These are phyloP conservation scores for Wallacemonas rigidus DNA, from an alignment of 208 protist species.

Conservation along the genomic window DNA sequence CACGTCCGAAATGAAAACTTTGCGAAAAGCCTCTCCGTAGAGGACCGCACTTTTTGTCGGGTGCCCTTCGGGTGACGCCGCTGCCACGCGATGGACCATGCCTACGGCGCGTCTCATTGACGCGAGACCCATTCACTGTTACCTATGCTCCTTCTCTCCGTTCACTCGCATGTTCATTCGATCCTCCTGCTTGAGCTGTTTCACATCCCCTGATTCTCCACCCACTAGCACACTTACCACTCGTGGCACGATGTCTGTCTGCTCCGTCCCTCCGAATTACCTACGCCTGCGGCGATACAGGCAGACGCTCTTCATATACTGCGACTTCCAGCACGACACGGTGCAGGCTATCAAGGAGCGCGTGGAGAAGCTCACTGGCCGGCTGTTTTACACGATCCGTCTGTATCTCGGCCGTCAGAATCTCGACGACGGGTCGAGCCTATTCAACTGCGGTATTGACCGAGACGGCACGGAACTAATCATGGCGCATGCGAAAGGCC, in stretches of 20 bases:
- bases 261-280: conserved; percentile 65
- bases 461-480: conserved; percentile 80
- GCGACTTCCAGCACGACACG: conserved; percentile 89
- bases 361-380: conserved; percentile 81
- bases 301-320: conserved; percentile 88
- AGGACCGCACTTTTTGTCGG: too few relatives aligned
- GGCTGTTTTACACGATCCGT: conserved; percentile 75
- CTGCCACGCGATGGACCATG: too few relatives aligned
- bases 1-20: too few relatives aligned
- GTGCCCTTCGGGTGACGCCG: too few relatives aligned
- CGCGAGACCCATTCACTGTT: too few relatives aligned
- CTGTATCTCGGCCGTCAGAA: conserved; percentile 80
- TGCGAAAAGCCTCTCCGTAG: too few relatives aligned
- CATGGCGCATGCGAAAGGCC: conserved; percentile 72
- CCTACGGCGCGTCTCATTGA: too few relatives aligned
- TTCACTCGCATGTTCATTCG: too few relatives aligned
- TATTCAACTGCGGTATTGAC: conserved; percentile 80
- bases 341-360: conserved; percentile 91
- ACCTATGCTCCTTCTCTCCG: too few relatives aligned
- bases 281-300: conserved; percentile 76
- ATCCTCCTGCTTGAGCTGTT: too few relatives aligned
- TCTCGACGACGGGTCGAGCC: conserved; percentile 76
- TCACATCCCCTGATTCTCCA: too few relatives aligned
- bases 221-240: not conserved
- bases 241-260: conserved; percentile 17